Percentiles rank a stretch among this genome's conserved stretches.
Conservation (phyloP, 225 moss, liverwort and hornwort genomes). For the Lunularia cruciata region DNA sequence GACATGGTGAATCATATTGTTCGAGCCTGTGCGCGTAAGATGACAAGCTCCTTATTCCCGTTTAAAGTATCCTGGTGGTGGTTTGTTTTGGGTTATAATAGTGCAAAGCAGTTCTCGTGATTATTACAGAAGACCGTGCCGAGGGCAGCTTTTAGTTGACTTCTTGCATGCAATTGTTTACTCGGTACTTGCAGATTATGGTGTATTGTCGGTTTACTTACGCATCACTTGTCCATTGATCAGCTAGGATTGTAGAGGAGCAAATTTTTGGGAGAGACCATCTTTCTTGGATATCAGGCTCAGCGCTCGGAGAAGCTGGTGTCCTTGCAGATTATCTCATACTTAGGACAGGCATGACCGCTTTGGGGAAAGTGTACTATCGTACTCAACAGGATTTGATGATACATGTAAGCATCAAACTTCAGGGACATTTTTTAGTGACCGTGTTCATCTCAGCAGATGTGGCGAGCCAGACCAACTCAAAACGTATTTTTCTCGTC, state of each 20-base stretch:
- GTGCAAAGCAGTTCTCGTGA: no score
- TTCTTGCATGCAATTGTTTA: not conserved
- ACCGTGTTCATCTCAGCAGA: no score
- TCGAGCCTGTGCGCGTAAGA: conserved; percentile 97
- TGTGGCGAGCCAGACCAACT: no score
- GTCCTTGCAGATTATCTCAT: conserved; percentile 90
- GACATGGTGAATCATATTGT: conserved; percentile 80
- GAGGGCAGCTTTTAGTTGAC: not conserved
- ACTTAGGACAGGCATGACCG: conserved; percentile 92
- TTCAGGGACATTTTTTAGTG: no score
- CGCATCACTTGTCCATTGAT: not conserved
- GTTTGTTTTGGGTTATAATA: no score
- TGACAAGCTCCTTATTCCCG: not conserved
- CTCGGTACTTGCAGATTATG: no score
- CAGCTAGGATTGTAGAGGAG: conserved; percentile 95
- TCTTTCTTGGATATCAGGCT: conserved; percentile 96
- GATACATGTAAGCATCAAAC: conserved; percentile 81
- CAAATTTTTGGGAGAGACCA: conserved; percentile 86
- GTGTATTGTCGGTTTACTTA: not conserved
- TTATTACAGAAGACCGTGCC: no score
- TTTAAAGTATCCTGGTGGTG: not conserved
- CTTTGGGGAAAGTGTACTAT: conserved; percentile 86
- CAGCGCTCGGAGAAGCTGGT: conserved; percentile 94
- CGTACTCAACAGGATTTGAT: conserved; percentile 97
- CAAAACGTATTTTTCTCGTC: no score